Evolutionary conservation across 306 rosid genomes (phyloP).

Genomic region (Phaseolus lunatus): DNA sequence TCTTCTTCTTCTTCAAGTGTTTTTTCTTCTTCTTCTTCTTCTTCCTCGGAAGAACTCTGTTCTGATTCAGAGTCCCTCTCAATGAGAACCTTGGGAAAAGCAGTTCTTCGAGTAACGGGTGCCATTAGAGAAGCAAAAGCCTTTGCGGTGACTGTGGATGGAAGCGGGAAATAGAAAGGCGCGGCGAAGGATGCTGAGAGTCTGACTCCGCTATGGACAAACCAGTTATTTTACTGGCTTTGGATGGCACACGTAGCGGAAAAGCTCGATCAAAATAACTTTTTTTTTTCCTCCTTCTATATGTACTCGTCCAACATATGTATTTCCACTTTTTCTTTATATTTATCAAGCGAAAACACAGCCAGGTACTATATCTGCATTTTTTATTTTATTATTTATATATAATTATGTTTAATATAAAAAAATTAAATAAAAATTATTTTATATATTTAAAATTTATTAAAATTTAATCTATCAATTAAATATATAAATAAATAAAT

Average conservation of each 20-base stretch:
- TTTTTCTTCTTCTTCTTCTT: constrained; percentile 14
- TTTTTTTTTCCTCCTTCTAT: too few relatives aligned
- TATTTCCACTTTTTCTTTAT: too few relatives aligned
- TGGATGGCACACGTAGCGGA: not conserved
- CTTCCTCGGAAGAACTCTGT: constrained; percentile 73
- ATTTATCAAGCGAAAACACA: too few relatives aligned
- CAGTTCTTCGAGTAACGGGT: constrained; percentile 63
- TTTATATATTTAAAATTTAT: too few relatives aligned
- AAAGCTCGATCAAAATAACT: too few relatives aligned
- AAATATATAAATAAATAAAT: too few relatives aligned
- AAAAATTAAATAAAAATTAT: too few relatives aligned
- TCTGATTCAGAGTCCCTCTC: constrained; percentile 82
- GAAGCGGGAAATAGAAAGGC: constrained; percentile 41
- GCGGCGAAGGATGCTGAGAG: not conserved
- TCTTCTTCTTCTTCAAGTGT: constrained; percentile 36
- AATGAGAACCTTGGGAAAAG: constrained; percentile 71
- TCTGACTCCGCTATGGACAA: not conserved
- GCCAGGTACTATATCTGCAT: too few relatives aligned
- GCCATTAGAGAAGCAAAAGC: constrained; percentile 53
- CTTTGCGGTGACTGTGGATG: not conserved
- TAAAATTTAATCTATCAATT: too few relatives aligned
- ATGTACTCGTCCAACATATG: too few relatives aligned
- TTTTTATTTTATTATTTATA: too few relatives aligned
- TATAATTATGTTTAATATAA: too few relatives aligned
- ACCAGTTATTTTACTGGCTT: not conserved